These are phyloP conservation scores for Colletotrichum siamense DNA, from an alignment of 2,329 filamentous ascomycete genomes.

Conservation along the genomic window DNA sequence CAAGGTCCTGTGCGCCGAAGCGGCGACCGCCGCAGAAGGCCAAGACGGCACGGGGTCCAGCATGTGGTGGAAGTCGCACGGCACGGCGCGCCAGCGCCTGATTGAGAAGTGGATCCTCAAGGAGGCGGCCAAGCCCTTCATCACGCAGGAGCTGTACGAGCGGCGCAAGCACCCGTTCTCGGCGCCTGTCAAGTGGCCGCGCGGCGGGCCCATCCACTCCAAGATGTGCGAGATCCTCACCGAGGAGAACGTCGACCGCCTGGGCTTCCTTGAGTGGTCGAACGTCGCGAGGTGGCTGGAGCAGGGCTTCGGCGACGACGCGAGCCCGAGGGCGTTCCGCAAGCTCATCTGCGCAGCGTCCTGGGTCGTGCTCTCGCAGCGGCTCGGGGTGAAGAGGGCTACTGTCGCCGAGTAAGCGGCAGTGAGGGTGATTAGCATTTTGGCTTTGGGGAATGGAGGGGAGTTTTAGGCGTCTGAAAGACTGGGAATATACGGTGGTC, in stretches of 20 bases:
- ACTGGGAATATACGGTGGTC: neutral
- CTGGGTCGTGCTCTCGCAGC: conserved; percentile 11
- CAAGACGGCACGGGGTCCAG: conserved; percentile 32
- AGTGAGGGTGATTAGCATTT: neutral
- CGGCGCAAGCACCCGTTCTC: conserved; percentile 54
- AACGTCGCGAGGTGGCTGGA: conserved; percentile 37
- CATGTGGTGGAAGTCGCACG: conserved; percentile 40
- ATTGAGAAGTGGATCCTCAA: conserved; percentile 57
- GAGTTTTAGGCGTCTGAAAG: neutral
- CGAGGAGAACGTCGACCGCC: conserved; percentile 36
- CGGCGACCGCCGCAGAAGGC: neutral
- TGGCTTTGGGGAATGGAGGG: neutral
- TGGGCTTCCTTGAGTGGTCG: conserved; percentile 47
- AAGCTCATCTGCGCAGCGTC: conserved; percentile 3
- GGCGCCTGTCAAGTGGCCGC: conserved; percentile 47
- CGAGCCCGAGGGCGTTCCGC: conserved; percentile 27
- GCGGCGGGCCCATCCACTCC: conserved; percentile 46
- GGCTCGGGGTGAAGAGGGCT: conserved; percentile 18
- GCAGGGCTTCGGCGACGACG: conserved; percentile 41
- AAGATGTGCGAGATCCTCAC: conserved; percentile 37
- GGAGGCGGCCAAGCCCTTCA: conserved; percentile 38
- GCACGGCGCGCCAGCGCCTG: conserved; percentile 27
- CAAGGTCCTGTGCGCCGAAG: conserved; percentile 26
- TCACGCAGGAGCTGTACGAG: conserved; percentile 56
- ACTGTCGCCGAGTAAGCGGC: neutral